These are phyloP conservation scores for Cryptomeria japonica DNA, from an alignment of 75 land plant species.

Conservation along the genomic window DNA sequence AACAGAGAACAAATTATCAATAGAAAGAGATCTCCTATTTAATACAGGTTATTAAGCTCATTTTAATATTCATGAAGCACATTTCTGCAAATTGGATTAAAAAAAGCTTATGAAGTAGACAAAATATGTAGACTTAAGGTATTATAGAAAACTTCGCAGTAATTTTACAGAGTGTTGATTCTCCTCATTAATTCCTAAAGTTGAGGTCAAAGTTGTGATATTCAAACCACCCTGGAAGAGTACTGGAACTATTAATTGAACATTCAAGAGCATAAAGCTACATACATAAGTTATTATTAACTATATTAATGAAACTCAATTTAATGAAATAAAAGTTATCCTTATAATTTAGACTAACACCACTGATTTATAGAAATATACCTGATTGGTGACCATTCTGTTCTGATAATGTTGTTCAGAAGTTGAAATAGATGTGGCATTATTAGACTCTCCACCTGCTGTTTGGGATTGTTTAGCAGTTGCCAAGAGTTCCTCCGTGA, in stretches of 20 bases:
- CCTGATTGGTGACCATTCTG: constrained; percentile 14
- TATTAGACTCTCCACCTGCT: constrained; percentile 13
- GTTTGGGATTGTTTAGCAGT: constrained; percentile 59
- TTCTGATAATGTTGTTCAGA: constrained; percentile 8
- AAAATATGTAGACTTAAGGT: not conserved
- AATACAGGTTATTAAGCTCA: not conserved
- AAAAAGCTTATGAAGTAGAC: not conserved
- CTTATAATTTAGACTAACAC: not conserved
- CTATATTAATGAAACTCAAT: not conserved
- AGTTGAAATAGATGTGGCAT: constrained; percentile 14
- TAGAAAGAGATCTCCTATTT: not conserved
- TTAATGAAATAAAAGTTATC: not conserved
- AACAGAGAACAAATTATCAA: not conserved
- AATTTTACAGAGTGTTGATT: not conserved
- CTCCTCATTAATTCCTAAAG: not conserved
- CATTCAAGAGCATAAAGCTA: not conserved
- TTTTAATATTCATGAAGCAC: not conserved
- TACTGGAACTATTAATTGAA: not conserved
- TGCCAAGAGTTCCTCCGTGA: constrained; percentile 77
- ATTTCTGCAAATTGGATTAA: not conserved
- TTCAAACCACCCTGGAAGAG: not conserved
- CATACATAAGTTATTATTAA: not conserved
- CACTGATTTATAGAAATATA: not conserved
- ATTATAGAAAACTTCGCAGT: not conserved
- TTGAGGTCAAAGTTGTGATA: not conserved